Base-by-base conservation (phyloP, 2,329 filamentous ascomycete genomes). In the Colletotrichum nymphaeae region DNA sequence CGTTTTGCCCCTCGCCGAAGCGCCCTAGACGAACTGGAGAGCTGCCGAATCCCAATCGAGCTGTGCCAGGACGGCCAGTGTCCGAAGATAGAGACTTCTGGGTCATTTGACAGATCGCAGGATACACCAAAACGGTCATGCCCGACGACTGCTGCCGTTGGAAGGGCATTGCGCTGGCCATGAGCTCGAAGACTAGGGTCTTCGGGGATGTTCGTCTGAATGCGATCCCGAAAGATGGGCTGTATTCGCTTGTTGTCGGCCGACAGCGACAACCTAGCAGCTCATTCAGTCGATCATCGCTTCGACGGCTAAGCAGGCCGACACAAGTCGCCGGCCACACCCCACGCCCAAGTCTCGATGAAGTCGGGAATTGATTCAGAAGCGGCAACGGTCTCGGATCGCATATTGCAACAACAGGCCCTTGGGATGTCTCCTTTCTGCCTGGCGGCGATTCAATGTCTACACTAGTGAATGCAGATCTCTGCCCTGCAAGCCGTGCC, bases 1-100 rank as follows among this genome's bases (percentile, higher is more conserved):
- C 69, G 63, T 63, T 64, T 59, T 59, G 68, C 72, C 63, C 68
- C 68, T 59, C 56, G 28, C 22, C 49, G 49, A 64, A 60, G 37
- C 26, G 66, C 65, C 65, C 37, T 56, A 60, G 24, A 32, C 52
- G 30, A 64, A 53, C 14, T 56, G 52, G 53, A 52, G 22, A 67
- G 42, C 46, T 46, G 46, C 57, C 69, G 26, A 66, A 32, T 32
- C 66, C 59, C 42, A 72, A 64, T 73, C 22, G 26, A 72, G 52
- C 32, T 24, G 46, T 14, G 59, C 30, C 52, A 56, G 35, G 28
- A 55, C 37, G 59, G 69, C 46, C 30, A 16, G 22, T 52, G 70
- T 60, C 59, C 67, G 70, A 70, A 30, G 70, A 32, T 37, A 69
- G 53, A 28, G 46, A 26, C 14, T 46, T 65, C 32, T 16, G 46